Percentiles rank a stretch among this genome's conserved stretches.
phyloP scores from a whole-genome alignment of 306 rosid species.

The Pyrus betulifolia region DNA sequence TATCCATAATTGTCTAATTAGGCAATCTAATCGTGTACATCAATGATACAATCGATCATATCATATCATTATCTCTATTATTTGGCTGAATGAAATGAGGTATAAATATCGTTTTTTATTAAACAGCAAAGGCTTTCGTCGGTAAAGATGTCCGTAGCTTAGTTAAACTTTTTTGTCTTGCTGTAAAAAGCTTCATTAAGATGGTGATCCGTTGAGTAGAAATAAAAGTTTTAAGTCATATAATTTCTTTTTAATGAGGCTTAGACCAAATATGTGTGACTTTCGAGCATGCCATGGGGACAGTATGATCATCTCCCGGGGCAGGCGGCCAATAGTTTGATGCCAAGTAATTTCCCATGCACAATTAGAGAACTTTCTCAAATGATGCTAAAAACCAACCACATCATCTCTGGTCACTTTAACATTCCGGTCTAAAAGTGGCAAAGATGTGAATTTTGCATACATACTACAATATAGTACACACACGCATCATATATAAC shows the following conservation, averaged over 20 bases:
- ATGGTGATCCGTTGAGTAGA: not conserved
- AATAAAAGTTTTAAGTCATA: not conserved
- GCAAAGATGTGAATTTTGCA: not conserved
- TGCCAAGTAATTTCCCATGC: not conserved
- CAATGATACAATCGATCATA: not conserved
- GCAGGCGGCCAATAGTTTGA: not conserved
- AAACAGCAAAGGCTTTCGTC: not conserved
- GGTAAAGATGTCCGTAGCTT: no score
- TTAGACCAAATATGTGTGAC: not conserved
- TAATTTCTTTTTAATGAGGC: not conserved
- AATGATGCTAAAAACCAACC: not conserved
- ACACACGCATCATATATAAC: not conserved
- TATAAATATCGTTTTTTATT: no score
- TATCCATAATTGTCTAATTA: not conserved
- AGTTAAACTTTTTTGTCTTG: not conserved
- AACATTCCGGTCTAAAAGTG: not conserved
- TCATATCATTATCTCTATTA: not conserved
- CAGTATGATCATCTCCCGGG: not conserved
- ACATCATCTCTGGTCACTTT: not conserved
- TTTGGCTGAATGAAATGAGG: not conserved
- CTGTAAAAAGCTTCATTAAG: not conserved
- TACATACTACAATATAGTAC: not conserved
- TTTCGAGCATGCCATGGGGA: not conserved
- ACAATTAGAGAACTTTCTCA: not conserved
- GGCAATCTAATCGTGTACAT: not conserved